Evolutionary conservation across 148 eudicot species (phyloP).

Genomic region (Silene uniflora): DNA sequence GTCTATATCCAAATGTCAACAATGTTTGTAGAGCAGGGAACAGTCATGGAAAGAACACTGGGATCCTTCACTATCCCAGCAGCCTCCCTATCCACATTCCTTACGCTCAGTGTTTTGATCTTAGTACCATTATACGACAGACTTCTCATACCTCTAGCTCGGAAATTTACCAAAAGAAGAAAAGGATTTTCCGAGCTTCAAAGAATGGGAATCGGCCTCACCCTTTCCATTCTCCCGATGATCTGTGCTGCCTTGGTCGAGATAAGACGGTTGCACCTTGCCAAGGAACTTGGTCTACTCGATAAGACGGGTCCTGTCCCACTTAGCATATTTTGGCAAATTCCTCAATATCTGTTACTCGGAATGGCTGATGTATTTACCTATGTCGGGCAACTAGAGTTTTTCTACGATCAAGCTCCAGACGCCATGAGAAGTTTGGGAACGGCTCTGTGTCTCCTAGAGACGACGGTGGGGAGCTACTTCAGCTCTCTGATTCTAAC

Average conservation of each 20-base stretch:
- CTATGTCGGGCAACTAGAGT: slow-evolving; percentile 64
- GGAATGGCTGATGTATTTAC: slow-evolving; percentile 76
- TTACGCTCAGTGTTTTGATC: too few species aligned
- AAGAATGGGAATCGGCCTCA: slow-evolving; percentile 69
- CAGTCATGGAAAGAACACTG: too few species aligned
- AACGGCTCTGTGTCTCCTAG: slow-evolving; percentile 59
- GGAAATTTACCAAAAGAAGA: slow-evolving; percentile 52
- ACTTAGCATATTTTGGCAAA: slow-evolving; percentile 61
- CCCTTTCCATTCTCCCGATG: slow-evolving; percentile 70
- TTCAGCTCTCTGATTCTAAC: slow-evolving; percentile 59
- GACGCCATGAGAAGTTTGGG: slow-evolving; percentile 76
- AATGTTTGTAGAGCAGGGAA: too few species aligned
- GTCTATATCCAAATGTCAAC: too few species aligned
- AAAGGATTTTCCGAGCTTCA: slow-evolving; percentile 64
- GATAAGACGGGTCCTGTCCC: slow-evolving; percentile 19
- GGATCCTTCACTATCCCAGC: too few species aligned
- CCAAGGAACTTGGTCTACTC: slow-evolving; percentile 22
- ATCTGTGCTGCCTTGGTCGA: slow-evolving; percentile 58
- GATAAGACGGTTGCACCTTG: slow-evolving; percentile 29
- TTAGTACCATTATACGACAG: too few species aligned
- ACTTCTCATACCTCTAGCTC: slow-evolving; percentile 45
- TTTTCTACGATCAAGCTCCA: slow-evolving; percentile 76
- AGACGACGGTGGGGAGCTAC: slow-evolving; percentile 53
- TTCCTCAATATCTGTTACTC: slow-evolving; percentile 68
- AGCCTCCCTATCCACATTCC: too few species aligned